These are phyloP conservation scores for Linanthus parryae DNA, from an alignment of 148 eudicot genomes.

Conservation along the genomic window DNA sequence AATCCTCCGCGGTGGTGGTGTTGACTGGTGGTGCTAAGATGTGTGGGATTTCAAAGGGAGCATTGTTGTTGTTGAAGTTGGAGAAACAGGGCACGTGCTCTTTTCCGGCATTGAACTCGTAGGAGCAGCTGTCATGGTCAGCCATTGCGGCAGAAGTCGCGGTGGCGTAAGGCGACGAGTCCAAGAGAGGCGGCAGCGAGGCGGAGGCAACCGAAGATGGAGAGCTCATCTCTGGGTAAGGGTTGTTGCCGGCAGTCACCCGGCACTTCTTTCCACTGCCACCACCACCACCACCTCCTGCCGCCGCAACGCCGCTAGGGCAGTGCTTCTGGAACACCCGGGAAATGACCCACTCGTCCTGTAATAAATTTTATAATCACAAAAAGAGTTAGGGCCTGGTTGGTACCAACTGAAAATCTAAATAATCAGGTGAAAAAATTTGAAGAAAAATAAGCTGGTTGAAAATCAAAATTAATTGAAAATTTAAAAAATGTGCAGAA, in stretches of 20 bases:
- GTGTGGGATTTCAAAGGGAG: constrained; percentile 17
- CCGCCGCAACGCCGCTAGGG: too few species aligned
- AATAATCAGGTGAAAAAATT: too few species aligned
- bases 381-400: too few species aligned
- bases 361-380: neutral
- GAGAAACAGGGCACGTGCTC: constrained; percentile 99
- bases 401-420: too few species aligned
- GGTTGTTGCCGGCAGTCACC: constrained; percentile 1
- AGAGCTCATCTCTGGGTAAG: constrained; percentile 42
- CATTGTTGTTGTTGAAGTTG: constrained; percentile 22
- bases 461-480: too few species aligned
- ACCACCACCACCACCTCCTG: too few species aligned
- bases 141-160: constrained; percentile 19
- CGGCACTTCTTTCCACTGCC: constrained; percentile 23
- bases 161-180: constrained; percentile 35
- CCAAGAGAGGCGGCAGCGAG: constrained; percentile 57
- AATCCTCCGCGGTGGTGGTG: neutral
- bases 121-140: constrained; percentile 40
- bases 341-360: constrained; percentile 84
- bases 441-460: too few species aligned
- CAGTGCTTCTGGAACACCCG: constrained; percentile 62
- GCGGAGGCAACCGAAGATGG: constrained; percentile 42
- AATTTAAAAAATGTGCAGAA: too few species aligned
- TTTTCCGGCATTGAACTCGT: constrained; percentile 12
- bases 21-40: constrained; percentile 11